These are phyloP conservation scores for Dalbergia cochinchinensis DNA, from an alignment of 306 rosid species.

Conservation along the genomic window DNA sequence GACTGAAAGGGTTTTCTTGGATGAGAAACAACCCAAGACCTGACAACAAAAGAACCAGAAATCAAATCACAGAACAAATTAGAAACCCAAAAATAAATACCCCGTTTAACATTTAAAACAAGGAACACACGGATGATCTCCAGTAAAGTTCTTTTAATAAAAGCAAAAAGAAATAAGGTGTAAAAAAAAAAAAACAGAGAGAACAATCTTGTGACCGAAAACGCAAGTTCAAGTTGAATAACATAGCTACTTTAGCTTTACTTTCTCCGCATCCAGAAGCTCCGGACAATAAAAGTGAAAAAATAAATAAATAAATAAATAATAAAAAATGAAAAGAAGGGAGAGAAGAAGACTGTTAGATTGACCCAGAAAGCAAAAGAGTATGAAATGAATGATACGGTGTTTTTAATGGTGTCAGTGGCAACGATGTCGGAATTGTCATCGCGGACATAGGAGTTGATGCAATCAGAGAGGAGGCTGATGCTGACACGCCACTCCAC, in stretches of 20 bases:
- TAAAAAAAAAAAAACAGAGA: too few relatives aligned
- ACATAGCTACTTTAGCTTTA: background rate
- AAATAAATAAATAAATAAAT: too few relatives aligned
- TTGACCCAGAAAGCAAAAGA: background rate
- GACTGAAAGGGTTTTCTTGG: background rate
- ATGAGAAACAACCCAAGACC: background rate
- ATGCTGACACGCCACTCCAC: conserved; percentile 90
- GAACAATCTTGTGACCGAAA: too few relatives aligned
- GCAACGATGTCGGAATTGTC: conserved; percentile 91
- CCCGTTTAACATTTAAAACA: background rate
- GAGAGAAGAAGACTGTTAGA: background rate
- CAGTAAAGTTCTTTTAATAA: background rate
- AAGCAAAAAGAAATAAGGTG: too few relatives aligned
- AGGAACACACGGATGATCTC: background rate
- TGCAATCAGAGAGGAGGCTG: conserved; percentile 81
- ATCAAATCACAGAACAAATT: background rate
- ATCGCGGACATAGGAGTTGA: conserved; percentile 64
- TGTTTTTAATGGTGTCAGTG: conserved; percentile 94
- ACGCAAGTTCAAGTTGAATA: too few relatives aligned
- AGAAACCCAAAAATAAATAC: background rate
- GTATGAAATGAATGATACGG: conserved; percentile 49
- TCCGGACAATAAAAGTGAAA: background rate
- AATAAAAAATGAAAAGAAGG: background rate
- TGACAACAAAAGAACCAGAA: background rate
- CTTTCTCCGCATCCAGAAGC: background rate